A percentile compares a stretch with the other conserved stretches of the same genome.
Evolutionary conservation across 139 green algal species (phyloP).

Genomic region (Asterochloris sp.): DNA sequence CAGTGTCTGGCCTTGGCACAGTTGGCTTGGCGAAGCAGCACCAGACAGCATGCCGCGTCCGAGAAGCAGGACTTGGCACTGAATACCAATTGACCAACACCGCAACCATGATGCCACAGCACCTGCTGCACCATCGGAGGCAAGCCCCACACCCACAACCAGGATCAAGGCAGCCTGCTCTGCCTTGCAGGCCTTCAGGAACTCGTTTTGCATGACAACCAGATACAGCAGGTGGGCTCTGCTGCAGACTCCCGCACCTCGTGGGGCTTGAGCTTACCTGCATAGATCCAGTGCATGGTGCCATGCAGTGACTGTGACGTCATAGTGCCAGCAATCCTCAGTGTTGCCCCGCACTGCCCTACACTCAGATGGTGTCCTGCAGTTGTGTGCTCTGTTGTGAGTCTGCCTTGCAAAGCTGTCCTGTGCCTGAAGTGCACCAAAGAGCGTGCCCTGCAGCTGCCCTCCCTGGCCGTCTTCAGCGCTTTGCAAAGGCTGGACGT

Average conservation of each 20-base stretch:
- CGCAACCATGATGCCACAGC: constrained; percentile 10
- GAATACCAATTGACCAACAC: constrained; percentile 25
- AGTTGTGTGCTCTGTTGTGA: neutral
- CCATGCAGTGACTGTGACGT: neutral
- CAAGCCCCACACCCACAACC: neutral
- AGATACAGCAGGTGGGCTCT: constrained; percentile 49
- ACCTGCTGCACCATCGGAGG: neutral
- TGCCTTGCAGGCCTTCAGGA: constrained; percentile 45
- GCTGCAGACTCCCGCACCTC: neutral
- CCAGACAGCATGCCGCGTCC: neutral
- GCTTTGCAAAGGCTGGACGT: constrained; percentile 68
- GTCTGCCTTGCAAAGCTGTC: neutral
- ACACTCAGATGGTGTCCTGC: neutral
- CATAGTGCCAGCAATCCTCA: neutral
- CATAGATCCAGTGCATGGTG: neutral
- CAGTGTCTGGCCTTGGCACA: too few species aligned
- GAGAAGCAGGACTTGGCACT: constrained; percentile 24
- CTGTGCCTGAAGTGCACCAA: neutral
- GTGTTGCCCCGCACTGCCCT: neutral
- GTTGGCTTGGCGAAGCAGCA: too few species aligned
- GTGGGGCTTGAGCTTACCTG: too few species aligned
- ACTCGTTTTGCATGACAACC: constrained; percentile 83
- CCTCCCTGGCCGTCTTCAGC: constrained; percentile 49
- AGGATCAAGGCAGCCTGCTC: neutral
- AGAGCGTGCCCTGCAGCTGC: constrained; percentile 47